Conservation (phyloP, 2,329 filamentous ascomycete species). For the Aquanectria penicillioides region DNA sequence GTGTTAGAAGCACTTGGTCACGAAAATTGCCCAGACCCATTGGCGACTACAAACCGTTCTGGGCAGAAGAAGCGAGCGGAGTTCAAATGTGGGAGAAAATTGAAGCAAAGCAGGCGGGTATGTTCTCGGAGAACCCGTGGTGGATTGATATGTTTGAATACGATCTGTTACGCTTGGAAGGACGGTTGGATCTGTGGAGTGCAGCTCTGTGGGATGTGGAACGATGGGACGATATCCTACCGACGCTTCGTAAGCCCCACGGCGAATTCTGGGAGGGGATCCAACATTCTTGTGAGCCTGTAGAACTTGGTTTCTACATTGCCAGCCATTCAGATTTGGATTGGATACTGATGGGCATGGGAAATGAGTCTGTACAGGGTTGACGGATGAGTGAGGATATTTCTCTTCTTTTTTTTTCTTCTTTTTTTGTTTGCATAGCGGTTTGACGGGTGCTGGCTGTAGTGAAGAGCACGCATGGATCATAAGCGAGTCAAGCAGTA, state of each 20-base stretch:
- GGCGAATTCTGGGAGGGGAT: neutral
- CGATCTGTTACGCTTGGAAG: constrained; percentile 5
- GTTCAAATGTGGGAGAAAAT: constrained; percentile 16
- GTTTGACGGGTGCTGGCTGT: too few relatives aligned
- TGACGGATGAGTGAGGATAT: too few relatives aligned
- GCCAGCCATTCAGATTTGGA: too few relatives aligned
- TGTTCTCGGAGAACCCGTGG: neutral
- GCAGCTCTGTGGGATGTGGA: constrained; percentile 22
- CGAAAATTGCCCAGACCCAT: neutral
- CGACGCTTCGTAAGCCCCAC: neutral
- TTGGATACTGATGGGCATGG: too few relatives aligned
- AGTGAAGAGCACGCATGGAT: too few relatives aligned
- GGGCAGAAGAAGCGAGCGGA: neutral
- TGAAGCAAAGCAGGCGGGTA: constrained; percentile 2
- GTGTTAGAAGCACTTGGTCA: constrained; percentile 15
- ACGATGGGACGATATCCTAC: constrained; percentile 21
- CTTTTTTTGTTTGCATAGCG: too few relatives aligned
- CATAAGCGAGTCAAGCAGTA: too few relatives aligned
- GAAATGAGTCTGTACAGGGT: too few relatives aligned
- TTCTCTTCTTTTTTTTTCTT: too few relatives aligned
- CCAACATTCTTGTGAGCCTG: constrained; percentile 8
- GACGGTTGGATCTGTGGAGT: constrained; percentile 21
- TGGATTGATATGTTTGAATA: constrained; percentile 12
- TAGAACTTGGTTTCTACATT: constrained; percentile 2
- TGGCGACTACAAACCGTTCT: constrained; percentile 20